Conservation (phyloP, 164 flowering plant species). For the Tinospora cordifolia region DNA sequence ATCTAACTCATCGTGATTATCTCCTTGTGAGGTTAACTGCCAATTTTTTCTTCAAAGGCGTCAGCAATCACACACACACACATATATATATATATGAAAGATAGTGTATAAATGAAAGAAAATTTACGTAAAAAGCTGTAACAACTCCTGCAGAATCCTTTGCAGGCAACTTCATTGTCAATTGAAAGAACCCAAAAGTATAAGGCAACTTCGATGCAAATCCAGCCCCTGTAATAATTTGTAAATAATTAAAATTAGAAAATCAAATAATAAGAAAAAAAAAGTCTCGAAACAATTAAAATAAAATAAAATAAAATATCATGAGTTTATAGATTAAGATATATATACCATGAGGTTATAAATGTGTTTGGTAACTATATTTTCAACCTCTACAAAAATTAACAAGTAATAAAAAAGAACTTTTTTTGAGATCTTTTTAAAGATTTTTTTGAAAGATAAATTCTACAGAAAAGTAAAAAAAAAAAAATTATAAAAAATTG, state of each 20-base stretch:
- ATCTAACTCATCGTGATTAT: constrained; percentile 59
- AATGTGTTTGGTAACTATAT: too few species aligned
- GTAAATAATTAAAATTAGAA: background rate
- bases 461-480: too few species aligned
- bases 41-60: background rate
- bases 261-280: too few species aligned
- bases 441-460: too few species aligned
- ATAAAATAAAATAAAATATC: too few species aligned
- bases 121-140: constrained; percentile 52
- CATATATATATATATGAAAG: background rate
- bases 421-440: too few species aligned
- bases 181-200: constrained; percentile 45
- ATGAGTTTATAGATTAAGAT: too few species aligned
- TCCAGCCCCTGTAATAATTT: constrained; percentile 40
- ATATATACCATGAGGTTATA: too few species aligned
- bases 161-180: constrained; percentile 47
- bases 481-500: too few species aligned
- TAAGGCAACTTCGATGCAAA: constrained; percentile 40
- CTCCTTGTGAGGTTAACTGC: constrained; percentile 38
- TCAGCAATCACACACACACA: background rate
- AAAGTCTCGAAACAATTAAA: too few species aligned
- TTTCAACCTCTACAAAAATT: too few species aligned
- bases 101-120: background rate
- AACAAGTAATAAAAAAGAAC: too few species aligned
- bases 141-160: constrained; percentile 49